Evolutionary conservation across 345 rosid species (phyloP).

Genomic region (Euphorbia pulcherrima): DNA sequence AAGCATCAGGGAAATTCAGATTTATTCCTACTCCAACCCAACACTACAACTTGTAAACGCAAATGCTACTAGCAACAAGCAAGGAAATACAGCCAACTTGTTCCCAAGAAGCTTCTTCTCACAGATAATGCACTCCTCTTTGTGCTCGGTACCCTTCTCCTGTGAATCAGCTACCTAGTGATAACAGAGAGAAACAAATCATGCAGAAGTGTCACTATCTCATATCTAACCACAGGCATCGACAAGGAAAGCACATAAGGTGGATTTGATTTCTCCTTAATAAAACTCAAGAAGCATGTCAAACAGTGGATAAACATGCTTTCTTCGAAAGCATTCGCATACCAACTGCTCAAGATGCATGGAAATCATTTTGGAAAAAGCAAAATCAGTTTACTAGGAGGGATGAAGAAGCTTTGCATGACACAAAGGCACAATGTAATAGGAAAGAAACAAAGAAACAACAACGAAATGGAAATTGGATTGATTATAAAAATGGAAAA

Average conservation of each 20-base stretch:
- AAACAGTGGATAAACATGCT: too few relatives aligned
- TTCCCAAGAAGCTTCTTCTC: slow-evolving; percentile 97
- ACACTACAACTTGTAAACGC: background rate
- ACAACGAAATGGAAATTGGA: too few relatives aligned
- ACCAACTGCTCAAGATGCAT: background rate
- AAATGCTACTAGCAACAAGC: background rate
- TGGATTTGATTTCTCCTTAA: too few relatives aligned
- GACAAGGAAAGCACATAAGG: too few relatives aligned
- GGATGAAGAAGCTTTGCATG: too few relatives aligned
- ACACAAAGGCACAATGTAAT: too few relatives aligned
- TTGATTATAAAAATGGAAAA: too few relatives aligned
- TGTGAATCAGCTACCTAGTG: slow-evolving; percentile 91
- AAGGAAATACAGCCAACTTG: slow-evolving; percentile 42
- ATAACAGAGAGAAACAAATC: background rate
- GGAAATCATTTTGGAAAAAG: background rate
- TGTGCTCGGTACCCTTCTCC: slow-evolving; percentile 98
- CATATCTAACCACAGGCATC: too few relatives aligned
- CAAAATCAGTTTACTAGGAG: background rate
- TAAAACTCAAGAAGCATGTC: too few relatives aligned
- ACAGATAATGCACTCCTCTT: slow-evolving; percentile 98
- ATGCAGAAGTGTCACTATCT: too few relatives aligned
- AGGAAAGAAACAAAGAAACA: too few relatives aligned
- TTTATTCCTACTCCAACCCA: too few relatives aligned
- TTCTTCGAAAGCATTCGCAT: background rate
- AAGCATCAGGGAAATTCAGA: background rate